phyloP scores from a whole-genome alignment of 2,329 filamentous ascomycete species.

The Fusarium miscanthi region DNA sequence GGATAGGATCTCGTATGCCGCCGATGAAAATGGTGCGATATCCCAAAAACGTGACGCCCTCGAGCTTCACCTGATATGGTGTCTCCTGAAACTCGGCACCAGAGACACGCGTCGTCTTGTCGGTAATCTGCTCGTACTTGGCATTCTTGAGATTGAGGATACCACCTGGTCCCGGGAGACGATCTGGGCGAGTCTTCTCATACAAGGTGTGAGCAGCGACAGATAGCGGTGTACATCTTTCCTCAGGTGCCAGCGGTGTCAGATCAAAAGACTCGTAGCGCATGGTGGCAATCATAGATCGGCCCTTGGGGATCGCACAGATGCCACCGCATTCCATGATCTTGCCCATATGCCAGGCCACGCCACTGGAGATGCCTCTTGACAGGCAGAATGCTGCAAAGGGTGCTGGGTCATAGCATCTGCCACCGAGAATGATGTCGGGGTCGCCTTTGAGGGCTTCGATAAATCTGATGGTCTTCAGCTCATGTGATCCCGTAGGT shows the following conservation, averaged over 20 bases:
- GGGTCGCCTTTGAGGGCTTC: conserved; percentile 36
- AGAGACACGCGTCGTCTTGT: conserved; percentile 52
- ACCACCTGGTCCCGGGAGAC: conserved; percentile 61
- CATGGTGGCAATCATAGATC: conserved; percentile 55
- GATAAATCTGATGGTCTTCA: conserved; percentile 27
- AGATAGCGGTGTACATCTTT: conserved; percentile 58
- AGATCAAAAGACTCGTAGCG: conserved; percentile 59
- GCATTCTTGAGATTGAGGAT: conserved; percentile 54
- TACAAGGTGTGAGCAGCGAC: conserved; percentile 65
- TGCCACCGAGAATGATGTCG: conserved; percentile 48
- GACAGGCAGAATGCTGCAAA: conserved; percentile 54
- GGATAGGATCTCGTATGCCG: conserved; percentile 57
- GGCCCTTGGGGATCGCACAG: conserved; percentile 59
- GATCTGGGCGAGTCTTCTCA: conserved; percentile 63
- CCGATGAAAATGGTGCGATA: conserved; percentile 60
- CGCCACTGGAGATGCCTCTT: conserved; percentile 46
- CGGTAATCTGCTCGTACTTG: conserved; percentile 53
- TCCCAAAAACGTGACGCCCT: conserved; percentile 57
- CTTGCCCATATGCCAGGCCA: conserved; percentile 64
- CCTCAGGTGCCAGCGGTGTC: conserved; percentile 51
- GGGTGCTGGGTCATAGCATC: conserved; percentile 55
- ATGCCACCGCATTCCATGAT: conserved; percentile 63
- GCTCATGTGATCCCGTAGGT: rapidly evolving
- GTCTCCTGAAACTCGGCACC: conserved; percentile 52
- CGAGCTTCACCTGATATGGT: conserved; percentile 61